Conservation (phyloP, 2,329 filamentous ascomycete species). For the Tolypocladium album region DNA sequence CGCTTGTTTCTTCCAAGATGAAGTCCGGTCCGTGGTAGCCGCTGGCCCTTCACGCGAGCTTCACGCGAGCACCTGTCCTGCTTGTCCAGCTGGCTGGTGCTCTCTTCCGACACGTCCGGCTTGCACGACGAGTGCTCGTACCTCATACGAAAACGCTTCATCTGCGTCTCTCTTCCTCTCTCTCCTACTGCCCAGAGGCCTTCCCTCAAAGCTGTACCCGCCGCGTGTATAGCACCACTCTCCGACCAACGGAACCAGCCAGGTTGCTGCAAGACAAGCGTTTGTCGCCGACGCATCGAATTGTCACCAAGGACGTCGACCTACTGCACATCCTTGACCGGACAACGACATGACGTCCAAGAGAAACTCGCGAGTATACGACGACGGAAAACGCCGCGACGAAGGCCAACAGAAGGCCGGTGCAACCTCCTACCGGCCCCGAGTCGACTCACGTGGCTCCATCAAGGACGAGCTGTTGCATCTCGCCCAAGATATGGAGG, state of each 20-base stretch:
- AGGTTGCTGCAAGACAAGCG: background rate
- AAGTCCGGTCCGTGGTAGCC: background rate
- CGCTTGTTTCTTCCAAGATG: slow-evolving; percentile 1
- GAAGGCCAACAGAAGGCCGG: slow-evolving; percentile 5
- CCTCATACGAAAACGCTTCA: background rate
- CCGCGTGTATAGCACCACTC: background rate
- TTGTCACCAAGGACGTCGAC: background rate
- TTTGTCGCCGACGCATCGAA: background rate
- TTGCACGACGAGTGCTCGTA: background rate
- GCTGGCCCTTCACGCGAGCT: too few relatives aligned
- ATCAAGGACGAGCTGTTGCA: slow-evolving; percentile 15
- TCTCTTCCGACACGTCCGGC: background rate
- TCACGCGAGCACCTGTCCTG: background rate
- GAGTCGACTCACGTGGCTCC: slow-evolving; percentile 18
- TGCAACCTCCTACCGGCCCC: slow-evolving; percentile 13
- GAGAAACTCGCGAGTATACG: slow-evolving; percentile 12
- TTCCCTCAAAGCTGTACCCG: background rate
- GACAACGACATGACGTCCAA: slow-evolving; percentile 10
- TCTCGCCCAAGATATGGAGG: slow-evolving; percentile 11
- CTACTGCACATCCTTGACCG: background rate
- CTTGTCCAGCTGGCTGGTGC: background rate
- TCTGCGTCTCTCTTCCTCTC: background rate
- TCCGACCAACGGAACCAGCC: background rate
- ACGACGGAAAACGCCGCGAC: slow-evolving; percentile 8
- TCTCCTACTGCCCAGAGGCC: background rate